Percentiles rank a stretch among this genome's conserved stretches.
phyloP scores from a whole-genome alignment of 2,329 filamentous ascomycete genomes.

The Graphiopsis chlorocephala region DNA sequence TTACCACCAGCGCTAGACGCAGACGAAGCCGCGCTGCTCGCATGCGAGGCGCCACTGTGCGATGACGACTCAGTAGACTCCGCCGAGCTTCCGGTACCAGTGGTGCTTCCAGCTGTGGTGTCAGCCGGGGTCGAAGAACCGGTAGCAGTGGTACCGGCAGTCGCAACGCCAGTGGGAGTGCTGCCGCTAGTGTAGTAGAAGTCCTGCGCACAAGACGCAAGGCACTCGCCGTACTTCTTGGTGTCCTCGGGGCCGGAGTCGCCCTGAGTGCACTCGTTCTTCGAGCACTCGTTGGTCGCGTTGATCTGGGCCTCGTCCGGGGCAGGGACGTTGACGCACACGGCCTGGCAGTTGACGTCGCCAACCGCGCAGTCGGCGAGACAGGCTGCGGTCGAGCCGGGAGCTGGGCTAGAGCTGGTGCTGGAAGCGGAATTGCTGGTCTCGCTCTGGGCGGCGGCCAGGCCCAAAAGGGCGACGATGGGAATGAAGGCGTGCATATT shows the following conservation, averaged over 20 bases:
- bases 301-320: slow-evolving; percentile 51
- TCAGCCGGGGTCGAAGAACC: slow-evolving; percentile 2
- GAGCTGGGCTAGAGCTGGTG: slow-evolving; percentile 5
- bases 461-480: slow-evolving; percentile 44
- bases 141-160: slow-evolving; percentile 22
- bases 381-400: slow-evolving; percentile 28
- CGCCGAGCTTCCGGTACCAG: not conserved
- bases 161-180: slow-evolving; percentile 23
- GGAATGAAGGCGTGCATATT: slow-evolving; percentile 47
- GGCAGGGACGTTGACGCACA: slow-evolving; percentile 52
- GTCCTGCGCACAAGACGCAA: slow-evolving; percentile 41
- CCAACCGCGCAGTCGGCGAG: slow-evolving; percentile 38
- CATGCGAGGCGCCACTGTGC: slow-evolving; percentile 3
- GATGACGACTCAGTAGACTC: slow-evolving; percentile 1
- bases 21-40: slow-evolving; percentile 3
- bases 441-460: slow-evolving; percentile 40
- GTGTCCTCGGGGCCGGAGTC: slow-evolving; percentile 47
- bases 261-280: slow-evolving; percentile 51
- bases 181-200: slow-evolving; percentile 14
- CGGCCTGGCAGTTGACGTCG: slow-evolving; percentile 53
- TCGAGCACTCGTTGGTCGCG: slow-evolving; percentile 52
- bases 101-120: not conserved
- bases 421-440: slow-evolving; percentile 22
- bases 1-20: not conserved
- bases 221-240: slow-evolving; percentile 47